Conservation (phyloP, 495 filamentous ascomycete species). For the Neurospora sp. region DNA sequence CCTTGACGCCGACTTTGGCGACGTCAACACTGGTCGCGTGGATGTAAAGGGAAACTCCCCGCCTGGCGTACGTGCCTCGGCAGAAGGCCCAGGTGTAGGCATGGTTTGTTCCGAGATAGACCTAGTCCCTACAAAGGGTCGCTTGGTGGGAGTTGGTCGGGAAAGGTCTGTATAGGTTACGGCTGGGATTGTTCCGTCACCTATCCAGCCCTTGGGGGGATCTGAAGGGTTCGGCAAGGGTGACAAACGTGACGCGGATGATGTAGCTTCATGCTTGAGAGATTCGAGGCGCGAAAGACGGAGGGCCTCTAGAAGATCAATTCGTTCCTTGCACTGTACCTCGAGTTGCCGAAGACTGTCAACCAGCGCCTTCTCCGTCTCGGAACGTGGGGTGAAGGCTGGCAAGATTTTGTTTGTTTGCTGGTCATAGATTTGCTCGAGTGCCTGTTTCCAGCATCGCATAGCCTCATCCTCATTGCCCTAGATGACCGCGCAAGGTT, state of each 20-base stretch:
- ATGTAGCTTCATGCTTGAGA: conserved; percentile 17
- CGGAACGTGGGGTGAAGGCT: conserved; percentile 61
- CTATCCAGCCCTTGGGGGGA: conserved; percentile 49
- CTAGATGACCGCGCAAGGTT: conserved; percentile 34
- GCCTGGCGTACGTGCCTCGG: conserved; percentile 3
- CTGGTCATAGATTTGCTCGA: conserved; percentile 85
- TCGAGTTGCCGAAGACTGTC: conserved; percentile 77
- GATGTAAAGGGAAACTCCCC: background rate
- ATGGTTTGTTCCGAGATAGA: conserved; percentile 41
- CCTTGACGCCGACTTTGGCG: conserved; percentile 7
- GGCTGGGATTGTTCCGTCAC: conserved; percentile 69
- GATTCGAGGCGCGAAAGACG: conserved; percentile 62
- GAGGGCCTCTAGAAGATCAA: conserved; percentile 79
- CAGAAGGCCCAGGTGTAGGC: conserved; percentile 6
- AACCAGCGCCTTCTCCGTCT: conserved; percentile 76
- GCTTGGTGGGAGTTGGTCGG: conserved; percentile 54
- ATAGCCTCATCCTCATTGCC: conserved; percentile 90
- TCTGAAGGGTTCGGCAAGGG: background rate
- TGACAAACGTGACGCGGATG: background rate
- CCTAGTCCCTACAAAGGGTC: conserved; percentile 42
- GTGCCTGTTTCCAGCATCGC: conserved; percentile 80
- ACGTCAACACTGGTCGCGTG: background rate
- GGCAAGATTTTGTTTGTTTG: conserved; percentile 64
- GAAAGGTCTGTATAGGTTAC: conserved; percentile 69
- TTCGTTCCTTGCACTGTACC: conserved; percentile 86